These are phyloP conservation scores for Euryodendron excelsum DNA, from an alignment of 148 eudicot genomes.

Conservation along the genomic window DNA sequence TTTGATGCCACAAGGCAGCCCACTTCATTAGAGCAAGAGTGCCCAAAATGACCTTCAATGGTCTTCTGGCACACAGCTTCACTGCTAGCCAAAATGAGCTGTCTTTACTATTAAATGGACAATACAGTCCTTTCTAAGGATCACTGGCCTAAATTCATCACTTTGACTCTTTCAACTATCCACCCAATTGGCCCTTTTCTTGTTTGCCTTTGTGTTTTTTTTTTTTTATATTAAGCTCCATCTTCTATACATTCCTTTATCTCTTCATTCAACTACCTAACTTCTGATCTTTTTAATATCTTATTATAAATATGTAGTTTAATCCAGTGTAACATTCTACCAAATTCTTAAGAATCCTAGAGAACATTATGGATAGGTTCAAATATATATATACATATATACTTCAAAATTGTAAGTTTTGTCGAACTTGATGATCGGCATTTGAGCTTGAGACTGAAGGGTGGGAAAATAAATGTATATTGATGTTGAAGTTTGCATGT, in stretches of 20 bases:
- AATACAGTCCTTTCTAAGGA: not conserved
- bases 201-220: not conserved
- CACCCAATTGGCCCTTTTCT: not conserved
- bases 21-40: not conserved
- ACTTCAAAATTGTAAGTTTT: no score
- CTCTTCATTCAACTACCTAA: not conserved
- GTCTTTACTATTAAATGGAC: not conserved
- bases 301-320: not conserved
- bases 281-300: not conserved
- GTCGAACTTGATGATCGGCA: no score
- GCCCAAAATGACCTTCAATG: not conserved
- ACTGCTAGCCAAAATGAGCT: not conserved
- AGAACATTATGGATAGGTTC: no score
- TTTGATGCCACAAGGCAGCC: not conserved
- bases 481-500: no score
- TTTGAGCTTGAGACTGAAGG: no score
- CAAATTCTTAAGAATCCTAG: no score
- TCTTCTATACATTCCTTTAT: constrained; percentile 5
- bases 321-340: not conserved
- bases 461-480: no score
- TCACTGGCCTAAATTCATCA: not conserved
- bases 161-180: constrained; percentile 16
- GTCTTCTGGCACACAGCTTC: not conserved
- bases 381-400: no score
- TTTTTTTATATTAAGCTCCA: constrained; percentile 12